phyloP scores from a whole-genome alignment of 169 alveolate genomes.

The Cryptosporidium ubiquitum region DNA sequence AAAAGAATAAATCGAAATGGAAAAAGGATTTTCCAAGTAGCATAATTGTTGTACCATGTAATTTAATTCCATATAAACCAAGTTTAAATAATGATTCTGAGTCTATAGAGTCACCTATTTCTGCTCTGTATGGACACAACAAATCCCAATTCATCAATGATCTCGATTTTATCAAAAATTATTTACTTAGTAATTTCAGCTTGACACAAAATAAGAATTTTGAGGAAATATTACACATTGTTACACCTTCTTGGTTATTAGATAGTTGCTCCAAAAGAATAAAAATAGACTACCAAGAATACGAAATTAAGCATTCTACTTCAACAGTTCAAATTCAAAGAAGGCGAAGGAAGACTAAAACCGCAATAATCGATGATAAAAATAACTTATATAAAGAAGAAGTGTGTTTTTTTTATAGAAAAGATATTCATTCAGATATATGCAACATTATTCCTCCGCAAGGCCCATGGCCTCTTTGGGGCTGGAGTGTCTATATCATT shows the following conservation, averaged over 20 bases:
- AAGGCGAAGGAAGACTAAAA: conserved; percentile 1
- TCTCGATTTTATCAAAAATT: conserved; percentile 17
- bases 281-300: conserved; percentile 23
- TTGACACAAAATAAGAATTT: neutral
- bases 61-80: neutral
- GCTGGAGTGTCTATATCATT: conserved; percentile 45
- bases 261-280: conserved; percentile 54
- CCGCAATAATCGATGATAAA: neutral
- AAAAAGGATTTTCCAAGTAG: neutral
- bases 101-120: neutral
- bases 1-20: conserved; percentile 1
- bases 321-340: neutral
- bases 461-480: conserved; percentile 75
- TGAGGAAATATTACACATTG: conserved; percentile 12
- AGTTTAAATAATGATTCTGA: neutral
- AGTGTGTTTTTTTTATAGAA: conserved; percentile 22
- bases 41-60: conserved; percentile 56
- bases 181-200: neutral
- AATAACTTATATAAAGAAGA: neutral
- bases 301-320: neutral
- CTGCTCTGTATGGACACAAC: conserved; percentile 36
- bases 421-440: neutral
- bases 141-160: conserved; percentile 30
- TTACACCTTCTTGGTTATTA: conserved; percentile 53
- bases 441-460: conserved; percentile 25